These are phyloP conservation scores for Adansonia madagascariensis DNA, from an alignment of 441 rosid genomes.

Conservation along the genomic window DNA sequence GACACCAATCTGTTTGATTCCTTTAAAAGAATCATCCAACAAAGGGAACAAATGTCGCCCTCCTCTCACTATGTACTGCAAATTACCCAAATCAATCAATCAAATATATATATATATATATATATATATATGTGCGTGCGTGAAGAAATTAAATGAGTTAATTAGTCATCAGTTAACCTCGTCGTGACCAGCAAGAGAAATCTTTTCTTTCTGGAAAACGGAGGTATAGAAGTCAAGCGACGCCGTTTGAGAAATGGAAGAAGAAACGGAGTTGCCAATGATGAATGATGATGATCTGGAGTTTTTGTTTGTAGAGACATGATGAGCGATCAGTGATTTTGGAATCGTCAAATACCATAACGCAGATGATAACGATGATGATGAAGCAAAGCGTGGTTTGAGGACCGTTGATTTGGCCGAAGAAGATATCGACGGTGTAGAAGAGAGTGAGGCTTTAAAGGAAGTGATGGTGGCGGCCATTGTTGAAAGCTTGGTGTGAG, in stretches of 20 bases:
- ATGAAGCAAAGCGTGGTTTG: not conserved
- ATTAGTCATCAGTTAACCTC: constrained; percentile 41
- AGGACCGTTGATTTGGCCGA: not conserved
- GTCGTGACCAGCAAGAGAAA: constrained; percentile 52
- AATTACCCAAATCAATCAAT: not conserved
- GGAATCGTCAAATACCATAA: constrained; percentile 30
- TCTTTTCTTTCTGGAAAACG: constrained; percentile 55
- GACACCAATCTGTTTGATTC: constrained; percentile 69
- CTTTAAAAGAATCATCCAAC: constrained; percentile 61
- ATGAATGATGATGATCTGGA: constrained; percentile 33
- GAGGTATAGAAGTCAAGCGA: constrained; percentile 50
- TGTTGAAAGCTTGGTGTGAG: not conserved
- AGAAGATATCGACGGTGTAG: not conserved
- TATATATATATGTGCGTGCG: not conserved
- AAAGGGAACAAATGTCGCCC: constrained; percentile 63
- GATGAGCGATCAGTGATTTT: constrained; percentile 32
- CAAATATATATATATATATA: not conserved
- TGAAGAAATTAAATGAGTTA: not conserved
- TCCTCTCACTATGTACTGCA: constrained; percentile 60
- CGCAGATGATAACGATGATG: constrained; percentile 8
- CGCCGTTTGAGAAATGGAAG: constrained; percentile 32
- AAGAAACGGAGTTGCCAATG: constrained; percentile 30
- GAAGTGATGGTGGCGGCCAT: constrained; percentile 24
- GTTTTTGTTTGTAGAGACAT: constrained; percentile 17
- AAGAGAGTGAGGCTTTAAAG: not conserved